Percentiles rank a stretch among this genome's conserved stretches.
These are phyloP conservation scores for Daldinia childiae DNA, from an alignment of 495 filamentous ascomycete species.

Conservation along the genomic window DNA sequence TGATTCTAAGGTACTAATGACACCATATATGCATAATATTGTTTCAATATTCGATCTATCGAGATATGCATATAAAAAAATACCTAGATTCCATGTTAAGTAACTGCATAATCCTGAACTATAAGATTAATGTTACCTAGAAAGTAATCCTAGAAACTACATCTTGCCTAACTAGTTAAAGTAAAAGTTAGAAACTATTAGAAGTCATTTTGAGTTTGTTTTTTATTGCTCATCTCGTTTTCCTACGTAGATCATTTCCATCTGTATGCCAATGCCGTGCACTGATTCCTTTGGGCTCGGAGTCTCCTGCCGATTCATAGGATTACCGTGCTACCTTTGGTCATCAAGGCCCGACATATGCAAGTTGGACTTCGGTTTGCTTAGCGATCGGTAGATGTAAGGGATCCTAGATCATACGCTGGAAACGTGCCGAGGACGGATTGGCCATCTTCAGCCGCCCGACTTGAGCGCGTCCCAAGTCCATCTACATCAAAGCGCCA, in stretches of 20 bases:
- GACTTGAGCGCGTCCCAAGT: not conserved
- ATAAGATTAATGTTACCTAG: no score
- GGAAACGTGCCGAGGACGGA: constrained; percentile 29
- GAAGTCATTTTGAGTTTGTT: not conserved
- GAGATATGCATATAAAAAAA: no score
- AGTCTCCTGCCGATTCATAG: constrained; percentile 13
- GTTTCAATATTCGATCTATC: no score
- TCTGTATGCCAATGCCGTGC: not conserved
- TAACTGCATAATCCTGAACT: no score
- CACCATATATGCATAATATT: no score
- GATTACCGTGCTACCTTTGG: not conserved
- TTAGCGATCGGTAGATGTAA: constrained; percentile 18
- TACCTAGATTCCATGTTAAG: no score
- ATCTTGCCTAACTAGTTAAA: not conserved
- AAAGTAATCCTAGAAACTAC: not conserved
- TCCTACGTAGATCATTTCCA: not conserved
- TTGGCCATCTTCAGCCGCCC: constrained; percentile 28
- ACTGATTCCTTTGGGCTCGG: not conserved
- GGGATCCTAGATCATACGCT: constrained; percentile 23
- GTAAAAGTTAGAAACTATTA: not conserved
- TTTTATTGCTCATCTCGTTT: not conserved
- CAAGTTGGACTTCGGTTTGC: constrained; percentile 22
- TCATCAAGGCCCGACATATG: constrained; percentile 26
- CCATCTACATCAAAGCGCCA: constrained; percentile 21
- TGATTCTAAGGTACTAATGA: not conserved